Evolutionary conservation across 2,329 filamentous ascomycete species (phyloP).

Genomic region (Arthroderma sp.): DNA sequence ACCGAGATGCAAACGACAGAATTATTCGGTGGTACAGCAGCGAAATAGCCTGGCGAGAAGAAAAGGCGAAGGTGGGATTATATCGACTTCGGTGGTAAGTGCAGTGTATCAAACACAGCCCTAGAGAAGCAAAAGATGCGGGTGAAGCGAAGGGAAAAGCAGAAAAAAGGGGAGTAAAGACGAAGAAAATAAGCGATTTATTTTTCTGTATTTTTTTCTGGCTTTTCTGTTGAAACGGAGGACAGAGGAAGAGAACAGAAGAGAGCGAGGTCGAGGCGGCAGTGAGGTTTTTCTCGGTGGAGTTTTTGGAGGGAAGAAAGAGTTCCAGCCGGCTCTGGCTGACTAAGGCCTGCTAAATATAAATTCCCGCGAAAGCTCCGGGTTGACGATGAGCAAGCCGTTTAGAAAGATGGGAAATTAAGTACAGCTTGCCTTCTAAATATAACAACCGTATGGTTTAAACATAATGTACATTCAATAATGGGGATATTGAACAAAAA

Average conservation of each 20-base stretch:
- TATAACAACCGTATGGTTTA: no score
- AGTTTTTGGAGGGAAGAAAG: no score
- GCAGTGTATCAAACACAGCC: conserved; percentile 36
- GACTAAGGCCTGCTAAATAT: no score
- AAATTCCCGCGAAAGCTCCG: no score
- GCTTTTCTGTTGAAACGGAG: conserved; percentile 5
- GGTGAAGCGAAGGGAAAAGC: conserved; percentile 5
- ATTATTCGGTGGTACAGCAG: conserved; percentile 8
- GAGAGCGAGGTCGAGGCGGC: conserved; percentile 11
- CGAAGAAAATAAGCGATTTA: conserved; percentile 10
- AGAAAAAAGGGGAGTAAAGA: conserved; percentile 14
- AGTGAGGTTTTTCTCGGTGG: no score
- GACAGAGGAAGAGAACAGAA: conserved; percentile 8
- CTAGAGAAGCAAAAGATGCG: conserved; percentile 1
- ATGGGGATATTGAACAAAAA: no score
- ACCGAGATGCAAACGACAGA: conserved; percentile 3
- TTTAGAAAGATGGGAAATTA: no score
- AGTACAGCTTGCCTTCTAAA: no score
- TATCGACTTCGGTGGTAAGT: conserved; percentile 16
- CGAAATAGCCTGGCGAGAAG: conserved; percentile 11
- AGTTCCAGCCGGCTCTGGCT: no score
- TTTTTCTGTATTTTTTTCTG: background rate
- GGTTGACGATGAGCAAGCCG: no score
- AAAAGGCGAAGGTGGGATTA: conserved; percentile 7
- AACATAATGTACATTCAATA: no score